These are phyloP conservation scores for Psidium guajava DNA, from an alignment of 345 rosid species.

Conservation along the genomic window DNA sequence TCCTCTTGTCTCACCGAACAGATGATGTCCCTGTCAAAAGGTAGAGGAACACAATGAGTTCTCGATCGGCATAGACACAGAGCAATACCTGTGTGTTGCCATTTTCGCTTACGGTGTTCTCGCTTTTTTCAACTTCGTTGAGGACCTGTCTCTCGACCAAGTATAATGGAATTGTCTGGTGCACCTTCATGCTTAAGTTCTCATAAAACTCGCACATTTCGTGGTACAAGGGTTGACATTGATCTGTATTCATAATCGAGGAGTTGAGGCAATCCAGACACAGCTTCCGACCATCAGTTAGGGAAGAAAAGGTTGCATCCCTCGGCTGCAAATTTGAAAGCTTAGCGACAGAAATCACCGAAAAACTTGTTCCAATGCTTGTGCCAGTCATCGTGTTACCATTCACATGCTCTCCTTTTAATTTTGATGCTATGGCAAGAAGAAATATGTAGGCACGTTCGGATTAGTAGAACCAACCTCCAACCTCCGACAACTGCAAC, in stretches of 20 bases:
- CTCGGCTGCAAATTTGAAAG: slow-evolving; percentile 34
- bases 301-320: slow-evolving; percentile 51
- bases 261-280: background rate
- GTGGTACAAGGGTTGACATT: background rate
- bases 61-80: background rate
- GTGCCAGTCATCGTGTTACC: background rate
- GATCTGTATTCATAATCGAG: background rate
- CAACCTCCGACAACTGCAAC: slow-evolving; percentile 80
- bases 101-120: slow-evolving; percentile 46
- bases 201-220: background rate
- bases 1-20: background rate
- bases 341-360: background rate
- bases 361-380: background rate
- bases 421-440: background rate
- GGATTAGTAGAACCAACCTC: slow-evolving; percentile 38
- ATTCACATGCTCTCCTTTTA: background rate
- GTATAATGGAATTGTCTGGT: background rate
- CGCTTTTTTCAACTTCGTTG: slow-evolving; percentile 21
- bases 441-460: background rate
- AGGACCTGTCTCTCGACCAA: slow-evolving; percentile 6
- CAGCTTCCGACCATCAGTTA: slow-evolving; percentile 58
- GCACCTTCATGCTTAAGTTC: background rate
- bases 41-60: background rate
- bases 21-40: background rate
- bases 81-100: background rate